Conservation (phyloP, 129 eudicot species). For the Centella asiatica region DNA sequence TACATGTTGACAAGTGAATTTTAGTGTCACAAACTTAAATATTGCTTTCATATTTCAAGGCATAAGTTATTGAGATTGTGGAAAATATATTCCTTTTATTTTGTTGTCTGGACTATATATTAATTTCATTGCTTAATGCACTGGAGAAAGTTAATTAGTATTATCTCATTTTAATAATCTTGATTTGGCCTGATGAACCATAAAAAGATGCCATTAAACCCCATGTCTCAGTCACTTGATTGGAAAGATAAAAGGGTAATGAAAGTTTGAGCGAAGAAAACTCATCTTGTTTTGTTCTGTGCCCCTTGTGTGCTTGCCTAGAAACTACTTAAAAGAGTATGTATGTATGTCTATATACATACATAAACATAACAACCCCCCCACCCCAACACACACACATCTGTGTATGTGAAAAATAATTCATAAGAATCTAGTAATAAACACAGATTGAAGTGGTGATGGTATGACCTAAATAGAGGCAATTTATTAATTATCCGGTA, state of each 20-base stretch:
- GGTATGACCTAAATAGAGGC: too few species aligned
- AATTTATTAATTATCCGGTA: too few species aligned
- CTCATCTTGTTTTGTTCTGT: background rate
- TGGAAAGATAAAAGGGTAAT: background rate
- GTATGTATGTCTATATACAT: too few species aligned
- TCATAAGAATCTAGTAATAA: too few species aligned
- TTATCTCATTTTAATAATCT: conserved; percentile 5
- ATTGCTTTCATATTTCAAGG: background rate
- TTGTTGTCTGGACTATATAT: too few species aligned
- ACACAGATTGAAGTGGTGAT: too few species aligned
- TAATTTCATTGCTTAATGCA: background rate
- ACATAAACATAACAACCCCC: too few species aligned
- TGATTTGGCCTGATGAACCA: too few species aligned
- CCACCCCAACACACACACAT: too few species aligned
- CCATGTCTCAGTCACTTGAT: background rate
- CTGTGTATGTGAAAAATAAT: too few species aligned
- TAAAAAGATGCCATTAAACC: background rate
- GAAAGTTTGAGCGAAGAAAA: conserved; percentile 1
- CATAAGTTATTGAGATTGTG: background rate
- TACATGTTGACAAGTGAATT: background rate
- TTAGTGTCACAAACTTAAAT: too few species aligned
- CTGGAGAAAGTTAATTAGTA: background rate
- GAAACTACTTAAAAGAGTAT: too few species aligned
- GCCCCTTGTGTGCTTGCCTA: background rate
- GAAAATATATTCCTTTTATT: background rate